Conservation (phyloP, 2,329 filamentous ascomycete species). For the Fusarium sulawesiense region DNA sequence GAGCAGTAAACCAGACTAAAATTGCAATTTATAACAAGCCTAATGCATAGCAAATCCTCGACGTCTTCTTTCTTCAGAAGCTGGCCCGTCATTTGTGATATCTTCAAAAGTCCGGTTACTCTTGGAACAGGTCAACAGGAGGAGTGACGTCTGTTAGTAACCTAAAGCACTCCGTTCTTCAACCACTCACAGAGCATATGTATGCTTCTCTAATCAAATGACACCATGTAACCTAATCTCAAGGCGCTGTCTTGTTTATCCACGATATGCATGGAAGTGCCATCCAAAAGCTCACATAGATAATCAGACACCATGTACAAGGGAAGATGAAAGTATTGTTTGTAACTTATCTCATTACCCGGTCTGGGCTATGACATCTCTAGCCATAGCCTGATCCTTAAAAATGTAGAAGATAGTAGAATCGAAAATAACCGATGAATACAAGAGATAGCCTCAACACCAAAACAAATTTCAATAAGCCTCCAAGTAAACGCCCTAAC, state of each 20-base stretch:
- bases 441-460: slow-evolving; percentile 8
- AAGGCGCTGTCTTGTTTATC: neutral
- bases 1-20: neutral
- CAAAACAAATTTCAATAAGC: neutral
- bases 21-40: neutral
- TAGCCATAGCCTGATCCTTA: slow-evolving; percentile 2
- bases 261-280: neutral
- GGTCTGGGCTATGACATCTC: neutral
- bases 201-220: neutral
- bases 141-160: neutral
- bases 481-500: slow-evolving; percentile 20
- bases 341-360: slow-evolving; percentile 13
- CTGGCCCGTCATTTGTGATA: neutral
- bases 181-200: neutral
- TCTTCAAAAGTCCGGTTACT: neutral
- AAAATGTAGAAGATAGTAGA: slow-evolving; percentile 11
- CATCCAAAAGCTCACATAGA: neutral
- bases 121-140: neutral
- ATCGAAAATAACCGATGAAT: neutral
- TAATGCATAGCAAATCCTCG: neutral
- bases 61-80: neutral
- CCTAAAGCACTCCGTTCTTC: neutral
- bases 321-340: neutral
- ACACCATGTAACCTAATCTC: slow-evolving; percentile 1
- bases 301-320: neutral